Evolutionary conservation across 2,329 filamentous ascomycete species (phyloP).

Genomic region (Monosporascus sp.): DNA sequence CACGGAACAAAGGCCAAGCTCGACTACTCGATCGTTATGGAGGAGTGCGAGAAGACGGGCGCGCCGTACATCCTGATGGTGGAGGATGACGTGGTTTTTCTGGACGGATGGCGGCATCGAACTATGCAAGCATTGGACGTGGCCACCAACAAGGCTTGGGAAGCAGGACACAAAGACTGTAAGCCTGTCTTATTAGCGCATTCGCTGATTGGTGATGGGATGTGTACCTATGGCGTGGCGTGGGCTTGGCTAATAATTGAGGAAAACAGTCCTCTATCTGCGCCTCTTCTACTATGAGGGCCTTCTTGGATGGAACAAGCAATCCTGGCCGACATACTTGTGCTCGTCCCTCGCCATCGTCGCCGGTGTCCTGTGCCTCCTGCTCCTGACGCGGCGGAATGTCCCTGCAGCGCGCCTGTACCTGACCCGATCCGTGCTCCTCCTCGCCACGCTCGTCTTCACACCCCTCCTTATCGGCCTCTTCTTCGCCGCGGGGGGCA

Average conservation of each 20-base stretch:
- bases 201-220: no score
- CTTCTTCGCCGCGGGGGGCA: conserved; percentile 19
- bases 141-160: conserved; percentile 11
- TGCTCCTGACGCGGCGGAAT: conserved; percentile 6
- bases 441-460: conserved; percentile 14
- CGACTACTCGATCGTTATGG: conserved; percentile 15
- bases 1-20: conserved; percentile 16
- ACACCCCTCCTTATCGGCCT: conserved; percentile 18
- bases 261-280: conserved; percentile 24
- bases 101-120: conserved; percentile 21
- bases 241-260: no score
- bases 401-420: conserved; percentile 9
- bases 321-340: conserved; percentile 20
- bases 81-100: conserved; percentile 19
- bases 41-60: conserved; percentile 14
- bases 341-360: conserved; percentile 6
- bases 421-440: conserved; percentile 7
- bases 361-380: conserved; percentile 1
- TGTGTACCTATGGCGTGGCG: no score
- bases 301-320: conserved; percentile 24
- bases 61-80: conserved; percentile 16
- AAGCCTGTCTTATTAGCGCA: no score
- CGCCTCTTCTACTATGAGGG: conserved; percentile 24
- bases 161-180: conserved; percentile 17
- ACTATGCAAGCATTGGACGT: conserved; percentile 11